Conservation (phyloP, 2,329 filamentous ascomycete species). For the Alternaria sp. region DNA sequence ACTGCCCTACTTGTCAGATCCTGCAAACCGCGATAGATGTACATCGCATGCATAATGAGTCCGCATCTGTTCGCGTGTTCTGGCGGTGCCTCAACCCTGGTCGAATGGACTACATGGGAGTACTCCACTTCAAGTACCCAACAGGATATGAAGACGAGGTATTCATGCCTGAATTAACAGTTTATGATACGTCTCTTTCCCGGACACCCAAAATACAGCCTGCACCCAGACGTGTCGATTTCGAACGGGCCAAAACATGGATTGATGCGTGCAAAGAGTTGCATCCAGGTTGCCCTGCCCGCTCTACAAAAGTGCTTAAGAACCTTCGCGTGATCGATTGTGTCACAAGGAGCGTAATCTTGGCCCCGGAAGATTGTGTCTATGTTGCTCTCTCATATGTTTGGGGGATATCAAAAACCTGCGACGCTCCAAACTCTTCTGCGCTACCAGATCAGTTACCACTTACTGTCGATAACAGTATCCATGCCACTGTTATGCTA, state of each 20-base stretch:
- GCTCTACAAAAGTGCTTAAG: fast-evolving
- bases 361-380: not conserved
- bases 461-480: not conserved
- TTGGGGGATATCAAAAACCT: too few relatives aligned
- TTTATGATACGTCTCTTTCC: too few relatives aligned
- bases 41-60: too few relatives aligned
- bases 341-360: not conserved
- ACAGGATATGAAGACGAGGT: too few relatives aligned
- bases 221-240: not conserved
- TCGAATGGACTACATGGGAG: too few relatives aligned
- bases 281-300: fast-evolving
- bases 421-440: not conserved
- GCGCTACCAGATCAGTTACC: fast-evolving
- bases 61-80: too few relatives aligned
- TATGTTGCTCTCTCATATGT: not conserved
- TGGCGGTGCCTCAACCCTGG: too few relatives aligned
- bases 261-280: not conserved
- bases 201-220: too few relatives aligned
- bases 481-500: not conserved
- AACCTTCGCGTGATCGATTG: not conserved
- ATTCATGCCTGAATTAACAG: too few relatives aligned
- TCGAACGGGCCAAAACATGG: not conserved
- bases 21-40: too few relatives aligned
- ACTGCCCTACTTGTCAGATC: too few relatives aligned
- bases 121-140: too few relatives aligned